These are phyloP conservation scores for Rhynchosporium secalis DNA, from an alignment of 2,329 filamentous ascomycete genomes.

Conservation along the genomic window DNA sequence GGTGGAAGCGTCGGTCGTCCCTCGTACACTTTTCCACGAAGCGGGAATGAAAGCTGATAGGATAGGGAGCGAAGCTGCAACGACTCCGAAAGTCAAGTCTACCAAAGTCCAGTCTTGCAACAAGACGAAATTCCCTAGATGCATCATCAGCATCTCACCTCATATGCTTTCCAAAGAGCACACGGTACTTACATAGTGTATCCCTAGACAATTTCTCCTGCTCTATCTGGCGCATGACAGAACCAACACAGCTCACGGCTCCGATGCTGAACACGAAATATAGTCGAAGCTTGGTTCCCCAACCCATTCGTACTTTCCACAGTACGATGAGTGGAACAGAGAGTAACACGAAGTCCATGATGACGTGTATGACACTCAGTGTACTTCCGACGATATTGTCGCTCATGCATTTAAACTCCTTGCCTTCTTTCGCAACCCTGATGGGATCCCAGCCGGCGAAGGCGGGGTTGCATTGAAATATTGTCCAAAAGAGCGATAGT, in stretches of 20 bases:
- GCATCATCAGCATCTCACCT: constrained; percentile 27
- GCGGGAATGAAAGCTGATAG: constrained; percentile 35
- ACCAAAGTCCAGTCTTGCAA: constrained; percentile 39
- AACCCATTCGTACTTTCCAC: constrained; percentile 40
- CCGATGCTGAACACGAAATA: constrained; percentile 41
- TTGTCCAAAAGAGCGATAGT: constrained; percentile 38
- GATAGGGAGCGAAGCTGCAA: constrained; percentile 41
- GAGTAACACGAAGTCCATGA: constrained; percentile 41
- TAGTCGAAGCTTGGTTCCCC: constrained; percentile 38
- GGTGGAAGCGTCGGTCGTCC: neutral
- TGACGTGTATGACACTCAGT: constrained; percentile 40
- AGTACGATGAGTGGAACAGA: constrained; percentile 41
- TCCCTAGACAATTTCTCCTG: constrained; percentile 21
- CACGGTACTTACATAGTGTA: constrained; percentile 14
- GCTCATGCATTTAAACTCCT: constrained; percentile 30
- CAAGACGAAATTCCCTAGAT: constrained; percentile 35
- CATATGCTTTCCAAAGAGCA: neutral
- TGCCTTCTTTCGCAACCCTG: constrained; percentile 31
- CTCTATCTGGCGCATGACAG: constrained; percentile 37
- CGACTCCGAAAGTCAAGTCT: constrained; percentile 40
- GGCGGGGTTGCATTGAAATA: constrained; percentile 38
- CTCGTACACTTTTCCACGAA: constrained; percentile 21
- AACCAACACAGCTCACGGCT: constrained; percentile 38
- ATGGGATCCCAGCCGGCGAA: constrained; percentile 36
- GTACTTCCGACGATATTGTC: constrained; percentile 29